phyloP scores from a whole-genome alignment of 2,329 filamentous ascomycete species.

The Colletotrichum eleusines region DNA sequence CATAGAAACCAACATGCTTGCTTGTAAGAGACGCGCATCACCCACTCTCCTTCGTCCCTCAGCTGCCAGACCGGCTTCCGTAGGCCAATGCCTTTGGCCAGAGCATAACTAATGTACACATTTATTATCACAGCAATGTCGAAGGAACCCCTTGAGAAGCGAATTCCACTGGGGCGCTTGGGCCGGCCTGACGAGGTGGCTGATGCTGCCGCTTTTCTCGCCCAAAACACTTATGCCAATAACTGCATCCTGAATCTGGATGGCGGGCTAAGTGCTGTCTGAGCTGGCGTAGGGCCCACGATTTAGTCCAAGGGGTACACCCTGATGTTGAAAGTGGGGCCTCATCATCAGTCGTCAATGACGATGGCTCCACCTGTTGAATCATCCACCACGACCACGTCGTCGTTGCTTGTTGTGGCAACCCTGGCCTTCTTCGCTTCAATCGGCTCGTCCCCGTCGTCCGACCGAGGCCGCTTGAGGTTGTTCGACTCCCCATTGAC shows the following conservation, averaged over 20 bases:
- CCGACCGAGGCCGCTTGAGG: constrained; percentile 61
- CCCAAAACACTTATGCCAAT: constrained; percentile 83
- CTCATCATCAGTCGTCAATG: constrained; percentile 67
- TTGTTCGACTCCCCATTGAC: constrained; percentile 50
- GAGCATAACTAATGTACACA: constrained; percentile 56
- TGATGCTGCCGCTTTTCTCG: constrained; percentile 84
- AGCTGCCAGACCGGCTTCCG: constrained; percentile 10
- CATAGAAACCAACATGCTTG: constrained; percentile 84
- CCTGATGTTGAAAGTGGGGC: constrained; percentile 17
- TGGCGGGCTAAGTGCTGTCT: constrained; percentile 81
- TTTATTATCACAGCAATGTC: constrained; percentile 40
- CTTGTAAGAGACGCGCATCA: constrained; percentile 62
- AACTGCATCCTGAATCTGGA: constrained; percentile 90
- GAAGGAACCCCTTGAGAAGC: constrained; percentile 47
- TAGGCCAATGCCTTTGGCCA: constrained; percentile 5
- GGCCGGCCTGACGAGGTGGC: constrained; percentile 79
- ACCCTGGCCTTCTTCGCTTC: constrained; percentile 64
- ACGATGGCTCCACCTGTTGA: constrained; percentile 70
- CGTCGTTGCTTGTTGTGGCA: constrained; percentile 54
- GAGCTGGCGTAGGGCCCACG: constrained; percentile 44
- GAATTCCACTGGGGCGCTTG: constrained; percentile 64
- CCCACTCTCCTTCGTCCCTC: background rate
- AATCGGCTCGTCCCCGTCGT: constrained; percentile 55
- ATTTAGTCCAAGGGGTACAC: constrained; percentile 2
- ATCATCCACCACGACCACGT: constrained; percentile 52